Conservation (phyloP, 2,329 filamentous ascomycete genomes). For the Cladophialophora immunda region DNA sequence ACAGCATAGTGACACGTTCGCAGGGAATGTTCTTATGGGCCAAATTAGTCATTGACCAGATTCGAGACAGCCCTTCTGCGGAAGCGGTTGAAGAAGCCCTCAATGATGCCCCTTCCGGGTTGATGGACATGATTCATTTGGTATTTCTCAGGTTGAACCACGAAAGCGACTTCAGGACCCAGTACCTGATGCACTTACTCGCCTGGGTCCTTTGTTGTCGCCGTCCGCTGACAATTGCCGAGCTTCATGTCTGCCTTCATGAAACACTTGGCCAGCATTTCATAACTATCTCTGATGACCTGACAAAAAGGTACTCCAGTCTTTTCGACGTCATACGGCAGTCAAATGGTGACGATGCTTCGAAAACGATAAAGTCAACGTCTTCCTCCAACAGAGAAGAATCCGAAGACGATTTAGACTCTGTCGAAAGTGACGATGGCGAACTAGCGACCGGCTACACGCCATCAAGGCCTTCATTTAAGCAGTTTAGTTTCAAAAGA, state of each 20-base stretch:
- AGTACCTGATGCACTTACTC: conserved; percentile 19
- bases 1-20: conserved; percentile 18
- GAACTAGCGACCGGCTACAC: conserved; percentile 14
- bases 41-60: conserved; percentile 15
- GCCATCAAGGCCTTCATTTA: conserved; percentile 4
- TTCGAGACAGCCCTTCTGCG: conserved; percentile 12
- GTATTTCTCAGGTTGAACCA: conserved; percentile 14
- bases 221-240: conserved; percentile 14
- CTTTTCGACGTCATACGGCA: conserved; percentile 20
- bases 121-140: conserved; percentile 19
- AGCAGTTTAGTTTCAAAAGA: conserved; percentile 3
- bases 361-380: conserved; percentile 11
- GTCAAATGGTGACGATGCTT: conserved; percentile 3
- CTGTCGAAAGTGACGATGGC: conserved; percentile 6
- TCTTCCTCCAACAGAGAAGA: conserved; percentile 5
- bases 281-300: conserved; percentile 7
- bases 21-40: conserved; percentile 25
- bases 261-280: conserved; percentile 14
- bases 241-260: conserved; percentile 15
- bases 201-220: conserved; percentile 18
- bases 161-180: conserved; percentile 7
- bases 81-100: conserved; percentile 15
- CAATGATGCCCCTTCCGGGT: conserved; percentile 14
- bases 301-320: conserved; percentile 19
- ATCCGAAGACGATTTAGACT: conserved; percentile 11